These are phyloP conservation scores for Ceratocystis papillata DNA, from an alignment of 2,329 filamentous ascomycete genomes.

Conservation along the genomic window DNA sequence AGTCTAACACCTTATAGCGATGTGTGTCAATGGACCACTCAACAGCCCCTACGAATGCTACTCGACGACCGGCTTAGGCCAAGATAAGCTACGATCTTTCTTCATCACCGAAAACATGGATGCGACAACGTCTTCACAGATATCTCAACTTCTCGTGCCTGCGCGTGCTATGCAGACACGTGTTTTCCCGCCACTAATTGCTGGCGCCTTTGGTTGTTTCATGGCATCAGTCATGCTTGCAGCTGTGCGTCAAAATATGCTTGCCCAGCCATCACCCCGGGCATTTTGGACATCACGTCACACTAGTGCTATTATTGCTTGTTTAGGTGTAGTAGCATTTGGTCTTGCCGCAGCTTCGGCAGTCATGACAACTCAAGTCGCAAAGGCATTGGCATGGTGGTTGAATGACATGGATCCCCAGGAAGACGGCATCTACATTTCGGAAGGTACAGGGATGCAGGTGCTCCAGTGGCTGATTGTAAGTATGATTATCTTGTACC, in stretches of 20 bases:
- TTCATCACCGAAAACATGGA: slow-evolving; percentile 23
- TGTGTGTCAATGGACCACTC: slow-evolving; percentile 22
- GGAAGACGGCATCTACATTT: slow-evolving; percentile 13
- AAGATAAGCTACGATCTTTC: slow-evolving; percentile 21
- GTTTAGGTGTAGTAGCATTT: slow-evolving; percentile 21
- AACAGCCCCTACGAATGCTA: slow-evolving; percentile 22
- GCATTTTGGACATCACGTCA: slow-evolving; percentile 20
- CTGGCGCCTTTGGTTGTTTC: slow-evolving; percentile 22
- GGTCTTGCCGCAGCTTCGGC: slow-evolving; percentile 22
- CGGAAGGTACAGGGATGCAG: slow-evolving; percentile 18
- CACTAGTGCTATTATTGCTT: slow-evolving; percentile 19
- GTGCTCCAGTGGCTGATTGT: slow-evolving; percentile 24
- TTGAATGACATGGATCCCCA: slow-evolving; percentile 19
- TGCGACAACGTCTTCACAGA: slow-evolving; percentile 9
- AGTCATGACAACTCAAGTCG: slow-evolving; percentile 23
- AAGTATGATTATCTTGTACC: slow-evolving; percentile 22
- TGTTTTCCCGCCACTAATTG: slow-evolving; percentile 23
- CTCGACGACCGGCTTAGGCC: slow-evolving; percentile 19
- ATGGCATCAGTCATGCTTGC: slow-evolving; percentile 21
- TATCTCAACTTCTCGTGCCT: slow-evolving; percentile 17
- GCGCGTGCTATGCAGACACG: slow-evolving; percentile 23
- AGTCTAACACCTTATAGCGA: background rate
- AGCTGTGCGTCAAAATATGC: slow-evolving; percentile 22
- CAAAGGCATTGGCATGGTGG: slow-evolving; percentile 22
- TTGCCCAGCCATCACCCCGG: slow-evolving; percentile 19